These are phyloP conservation scores for Aspergillus sclerotiicarbonarius DNA, from an alignment of 495 filamentous ascomycete species.

Conservation along the genomic window DNA sequence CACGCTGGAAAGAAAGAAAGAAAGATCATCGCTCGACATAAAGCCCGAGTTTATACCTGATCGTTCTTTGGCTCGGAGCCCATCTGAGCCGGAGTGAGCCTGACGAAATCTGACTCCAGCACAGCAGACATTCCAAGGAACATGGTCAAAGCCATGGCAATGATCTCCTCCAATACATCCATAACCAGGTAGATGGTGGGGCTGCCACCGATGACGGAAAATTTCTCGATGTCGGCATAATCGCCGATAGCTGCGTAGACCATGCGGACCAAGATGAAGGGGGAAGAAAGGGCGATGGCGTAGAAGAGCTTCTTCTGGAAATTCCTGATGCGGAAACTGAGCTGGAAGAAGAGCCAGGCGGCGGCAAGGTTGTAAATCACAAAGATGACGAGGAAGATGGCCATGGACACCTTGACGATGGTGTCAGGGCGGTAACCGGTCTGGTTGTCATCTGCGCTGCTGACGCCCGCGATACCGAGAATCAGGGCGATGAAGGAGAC, in stretches of 20 bases:
- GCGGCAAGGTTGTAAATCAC: conserved; percentile 12
- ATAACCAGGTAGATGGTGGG: conserved; percentile 31
- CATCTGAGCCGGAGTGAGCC: background rate
- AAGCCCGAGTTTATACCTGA: no score
- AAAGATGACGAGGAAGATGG: conserved; percentile 28
- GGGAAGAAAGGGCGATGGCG: conserved; percentile 23
- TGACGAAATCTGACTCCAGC: conserved; percentile 7
- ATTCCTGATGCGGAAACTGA: background rate
- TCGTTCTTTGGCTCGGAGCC: background rate
- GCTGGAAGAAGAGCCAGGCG: conserved; percentile 16
- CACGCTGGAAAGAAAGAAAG: no score
- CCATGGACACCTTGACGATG: conserved; percentile 29
- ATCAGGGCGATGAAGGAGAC: conserved; percentile 27
- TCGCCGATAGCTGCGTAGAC: conserved; percentile 27
- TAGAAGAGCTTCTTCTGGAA: conserved; percentile 32
- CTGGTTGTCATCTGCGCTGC: conserved; percentile 5
- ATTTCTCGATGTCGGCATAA: conserved; percentile 6
- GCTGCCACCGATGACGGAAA: conserved; percentile 12
- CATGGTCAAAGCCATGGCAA: conserved; percentile 21
- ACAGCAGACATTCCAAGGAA: conserved; percentile 24
- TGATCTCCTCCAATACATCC: conserved; percentile 32
- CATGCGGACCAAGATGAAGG: conserved; percentile 27
- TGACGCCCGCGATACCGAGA: conserved; percentile 29
- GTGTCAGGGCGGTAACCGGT: conserved; percentile 12
- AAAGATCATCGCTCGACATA: no score